Evolutionary conservation across 2,329 filamentous ascomycete genomes (phyloP).

Genomic region (Fonsecaea multimorphosa): DNA sequence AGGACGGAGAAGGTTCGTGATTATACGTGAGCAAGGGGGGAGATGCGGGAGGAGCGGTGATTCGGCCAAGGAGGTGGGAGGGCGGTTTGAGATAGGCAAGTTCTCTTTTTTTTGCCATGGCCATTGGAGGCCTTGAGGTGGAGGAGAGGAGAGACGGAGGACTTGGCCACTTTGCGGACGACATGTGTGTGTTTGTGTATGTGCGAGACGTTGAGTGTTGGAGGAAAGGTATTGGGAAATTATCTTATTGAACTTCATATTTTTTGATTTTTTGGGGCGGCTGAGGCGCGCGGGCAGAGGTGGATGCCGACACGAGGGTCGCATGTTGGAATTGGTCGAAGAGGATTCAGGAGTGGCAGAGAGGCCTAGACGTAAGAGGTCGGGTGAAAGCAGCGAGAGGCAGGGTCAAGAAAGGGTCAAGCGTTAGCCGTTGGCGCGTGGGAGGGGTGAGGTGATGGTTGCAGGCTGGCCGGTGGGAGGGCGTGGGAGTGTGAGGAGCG

Average conservation of each 20-base stretch:
- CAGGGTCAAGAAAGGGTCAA: constrained; percentile 35
- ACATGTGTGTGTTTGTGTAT: neutral
- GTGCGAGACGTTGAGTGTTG: constrained; percentile 6
- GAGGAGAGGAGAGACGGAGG: constrained; percentile 6
- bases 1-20: constrained; percentile 31
- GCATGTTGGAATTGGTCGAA: constrained; percentile 3
- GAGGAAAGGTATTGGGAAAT: constrained; percentile 9
- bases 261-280: constrained; percentile 13
- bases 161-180: neutral
- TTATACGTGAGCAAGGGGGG: constrained; percentile 31
- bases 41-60: constrained; percentile 20
- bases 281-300: constrained; percentile 6
- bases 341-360: constrained; percentile 12
- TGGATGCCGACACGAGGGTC: constrained; percentile 19
- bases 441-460: constrained; percentile 16
- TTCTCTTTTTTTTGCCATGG: neutral
- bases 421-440: constrained; percentile 24
- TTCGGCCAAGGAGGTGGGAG: constrained; percentile 10
- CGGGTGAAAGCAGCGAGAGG: constrained; percentile 35
- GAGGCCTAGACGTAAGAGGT: constrained; percentile 9
- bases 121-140: neutral
- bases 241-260: constrained; percentile 16
- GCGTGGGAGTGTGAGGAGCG: constrained; percentile 15
- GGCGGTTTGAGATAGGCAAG: constrained; percentile 7
- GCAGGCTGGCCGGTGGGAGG: constrained; percentile 22